These are phyloP conservation scores for Cucurbita pepo DNA, from an alignment of 306 rosid genomes.

Conservation along the genomic window DNA sequence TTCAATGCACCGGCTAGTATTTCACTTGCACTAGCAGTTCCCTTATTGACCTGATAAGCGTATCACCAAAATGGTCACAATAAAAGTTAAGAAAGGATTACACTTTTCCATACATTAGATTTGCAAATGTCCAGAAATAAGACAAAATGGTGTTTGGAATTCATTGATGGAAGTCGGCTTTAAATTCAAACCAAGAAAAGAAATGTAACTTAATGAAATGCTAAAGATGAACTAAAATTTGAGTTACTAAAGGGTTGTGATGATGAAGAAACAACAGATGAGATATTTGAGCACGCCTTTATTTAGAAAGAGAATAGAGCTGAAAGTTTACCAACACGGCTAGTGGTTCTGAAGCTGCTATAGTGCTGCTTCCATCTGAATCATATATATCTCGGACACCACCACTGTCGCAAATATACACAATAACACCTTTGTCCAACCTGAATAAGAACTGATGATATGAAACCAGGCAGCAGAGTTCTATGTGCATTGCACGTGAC, in stretches of 20 bases:
- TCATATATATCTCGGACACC: conserved; percentile 93
- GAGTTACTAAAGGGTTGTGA: not conserved
- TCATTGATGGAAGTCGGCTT: not conserved
- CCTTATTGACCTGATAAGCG: conserved; percentile 70
- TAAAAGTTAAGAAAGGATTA: not conserved
- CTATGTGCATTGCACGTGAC: not conserved
- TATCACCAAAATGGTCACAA: not conserved
- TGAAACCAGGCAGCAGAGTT: not conserved
- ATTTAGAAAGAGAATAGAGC: not conserved
- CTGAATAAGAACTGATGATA: conserved; percentile 31
- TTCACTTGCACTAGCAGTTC: conserved; percentile 99
- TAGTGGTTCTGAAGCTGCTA: conserved; percentile 77
- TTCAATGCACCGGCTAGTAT: conserved; percentile 93
- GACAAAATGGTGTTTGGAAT: too few relatives aligned
- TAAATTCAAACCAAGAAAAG: not conserved
- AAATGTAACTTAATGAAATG: not conserved
- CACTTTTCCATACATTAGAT: not conserved
- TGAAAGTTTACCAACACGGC: conserved; percentile 57
- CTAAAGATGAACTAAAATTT: not conserved
- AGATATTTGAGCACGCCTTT: not conserved
- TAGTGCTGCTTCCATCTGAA: conserved; percentile 78
- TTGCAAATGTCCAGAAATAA: not conserved
- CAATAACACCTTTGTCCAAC: conserved; percentile 97
- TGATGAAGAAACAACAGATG: not conserved
- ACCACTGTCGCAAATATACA: conserved; percentile 73